Evolutionary conservation across 2,329 filamentous ascomycete genomes (phyloP), one percentile per base, ranked within the genome.

Genomic region (Verticillium tricorpus): DNA sequence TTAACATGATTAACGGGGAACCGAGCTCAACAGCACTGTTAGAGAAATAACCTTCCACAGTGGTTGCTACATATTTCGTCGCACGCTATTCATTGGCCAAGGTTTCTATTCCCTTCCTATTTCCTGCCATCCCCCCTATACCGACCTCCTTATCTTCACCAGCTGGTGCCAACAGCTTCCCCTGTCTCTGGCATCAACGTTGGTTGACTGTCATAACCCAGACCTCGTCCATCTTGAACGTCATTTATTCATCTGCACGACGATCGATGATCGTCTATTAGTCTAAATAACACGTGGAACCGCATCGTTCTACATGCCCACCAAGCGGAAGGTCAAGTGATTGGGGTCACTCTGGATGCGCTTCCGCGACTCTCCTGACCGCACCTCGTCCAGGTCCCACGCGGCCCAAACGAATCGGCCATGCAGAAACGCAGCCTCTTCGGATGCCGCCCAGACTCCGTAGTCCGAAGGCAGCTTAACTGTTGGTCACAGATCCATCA

Each of bases 341-440:
- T 66, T 40, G 5, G 58, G 58, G 31, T 70, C 60, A 11, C 58
- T 60, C 5, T 63, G 58, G 25, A 71, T 39, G 12, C 39, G 50
- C 37, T 64, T 61, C 28, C 60, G 52, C 12, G 64, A 60, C 1
- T 60, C 60, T 31, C 60, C 59, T 15, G 60, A 59, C 67, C 78
- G 78, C 37, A 84, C 72, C 65, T 83, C 81, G 45, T 80, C 74
- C 0, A 83, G 74, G 67, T 84, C 82, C 81, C 80, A 84, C 25
- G 79, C 79, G 12, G 76, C 73, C 77, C 79, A 83, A 0, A 83
- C 66, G 25, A 78, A 77, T 56, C 77, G 79, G 3, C 76, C 73
- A 50, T 75, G 78, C 31, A 84, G 66, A 63, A 84, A 83, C 6
- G 64, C 67, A 0, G 81, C 80, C 64, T 84, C 79, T 1, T 74